Conservation (phyloP, 2,329 filamentous ascomycete genomes). For the Trichoderma harzianum region DNA sequence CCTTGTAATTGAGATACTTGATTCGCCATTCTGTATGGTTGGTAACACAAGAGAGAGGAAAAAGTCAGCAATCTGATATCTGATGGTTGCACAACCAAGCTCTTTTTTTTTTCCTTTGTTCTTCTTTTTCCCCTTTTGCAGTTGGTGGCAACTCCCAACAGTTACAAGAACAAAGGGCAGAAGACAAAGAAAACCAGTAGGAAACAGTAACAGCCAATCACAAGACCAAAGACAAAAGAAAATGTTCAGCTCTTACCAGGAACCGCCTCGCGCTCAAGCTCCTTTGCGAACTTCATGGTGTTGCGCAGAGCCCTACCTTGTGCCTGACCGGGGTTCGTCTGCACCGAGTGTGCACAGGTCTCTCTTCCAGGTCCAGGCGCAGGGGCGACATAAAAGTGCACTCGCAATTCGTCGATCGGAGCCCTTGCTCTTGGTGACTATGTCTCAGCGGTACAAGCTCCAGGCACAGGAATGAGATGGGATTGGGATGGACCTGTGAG, state of each 20-base stretch:
- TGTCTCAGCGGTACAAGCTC: not conserved
- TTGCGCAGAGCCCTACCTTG: not conserved
- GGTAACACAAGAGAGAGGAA: not conserved
- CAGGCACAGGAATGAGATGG: conserved; percentile 11
- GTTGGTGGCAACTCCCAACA: not conserved
- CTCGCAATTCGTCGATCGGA: not conserved
- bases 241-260: conserved; percentile 53
- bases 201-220: not conserved
- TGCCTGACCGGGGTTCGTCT: not conserved
- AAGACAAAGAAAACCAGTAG: not conserved
- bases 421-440: not conserved
- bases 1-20: conserved; percentile 95
- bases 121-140: not conserved
- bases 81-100: not conserved
- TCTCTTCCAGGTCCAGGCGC: not conserved
- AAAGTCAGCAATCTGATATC: not conserved
- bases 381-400: conserved; percentile 11
- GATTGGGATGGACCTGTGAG: conserved; percentile 14
- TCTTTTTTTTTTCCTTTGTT: not conserved
- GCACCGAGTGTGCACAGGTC: not conserved
- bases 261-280: conserved; percentile 82
- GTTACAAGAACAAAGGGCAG: not conserved
- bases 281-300: conserved; percentile 66
- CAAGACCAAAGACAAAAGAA: not conserved
- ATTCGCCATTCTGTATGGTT: conserved; percentile 70